phyloP scores from a whole-genome alignment of 108 stramenopile species.

The Cyclotella atomus region DNA sequence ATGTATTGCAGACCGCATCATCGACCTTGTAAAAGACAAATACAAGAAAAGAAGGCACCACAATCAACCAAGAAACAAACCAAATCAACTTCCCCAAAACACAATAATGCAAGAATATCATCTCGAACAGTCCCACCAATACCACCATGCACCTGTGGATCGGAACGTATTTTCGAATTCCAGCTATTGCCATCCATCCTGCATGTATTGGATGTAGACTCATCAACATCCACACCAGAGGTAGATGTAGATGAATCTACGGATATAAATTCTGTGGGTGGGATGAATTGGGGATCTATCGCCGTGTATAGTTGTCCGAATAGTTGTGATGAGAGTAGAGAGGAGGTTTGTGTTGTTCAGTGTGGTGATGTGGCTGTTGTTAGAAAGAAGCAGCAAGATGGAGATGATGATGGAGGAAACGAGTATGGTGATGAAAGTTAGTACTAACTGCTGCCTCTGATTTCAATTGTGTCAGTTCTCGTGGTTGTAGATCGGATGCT shows the following conservation, averaged over 20 bases:
- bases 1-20: slow-evolving; percentile 7
- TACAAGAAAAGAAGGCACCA: slow-evolving; percentile 3
- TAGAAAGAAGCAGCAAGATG: slow-evolving; percentile 9
- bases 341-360: slow-evolving; percentile 71
- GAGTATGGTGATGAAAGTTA: too few relatives aligned
- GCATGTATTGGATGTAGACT: slow-evolving; percentile 78
- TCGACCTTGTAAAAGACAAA: neutral
- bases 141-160: slow-evolving; percentile 56
- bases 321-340: slow-evolving; percentile 50
- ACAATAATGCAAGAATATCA: neutral
- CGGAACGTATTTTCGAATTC: slow-evolving; percentile 67
- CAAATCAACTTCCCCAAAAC: too few relatives aligned
- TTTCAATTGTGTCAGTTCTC: too few relatives aligned
- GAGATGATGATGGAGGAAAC: slow-evolving; percentile 2
- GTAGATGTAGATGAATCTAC: slow-evolving; percentile 10
- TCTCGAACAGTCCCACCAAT: slow-evolving; percentile 26
- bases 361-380: slow-evolving; percentile 35
- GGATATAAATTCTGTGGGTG: slow-evolving; percentile 52
- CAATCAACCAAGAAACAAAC: neutral
- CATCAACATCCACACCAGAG: too few relatives aligned
- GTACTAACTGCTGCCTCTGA: too few relatives aligned
- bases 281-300: slow-evolving; percentile 86
- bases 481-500: too few relatives aligned
- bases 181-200: slow-evolving; percentile 76
- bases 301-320: slow-evolving; percentile 77